phyloP scores from a whole-genome alignment of 345 rosid genomes.

The Camelina neglecta region DNA sequence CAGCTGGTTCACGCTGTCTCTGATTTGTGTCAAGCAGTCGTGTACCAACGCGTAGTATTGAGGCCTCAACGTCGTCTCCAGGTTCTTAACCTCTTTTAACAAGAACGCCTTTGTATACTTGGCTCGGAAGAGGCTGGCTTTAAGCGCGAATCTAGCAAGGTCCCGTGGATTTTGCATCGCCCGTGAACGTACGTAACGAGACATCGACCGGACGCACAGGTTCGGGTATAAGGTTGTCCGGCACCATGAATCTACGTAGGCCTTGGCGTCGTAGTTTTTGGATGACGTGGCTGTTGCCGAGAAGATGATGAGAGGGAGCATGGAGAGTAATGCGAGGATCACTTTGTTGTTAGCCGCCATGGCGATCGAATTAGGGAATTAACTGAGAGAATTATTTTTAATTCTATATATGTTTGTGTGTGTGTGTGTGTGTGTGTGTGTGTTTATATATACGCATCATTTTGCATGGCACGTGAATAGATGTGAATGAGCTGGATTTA shows the following conservation, averaged over 20 bases:
- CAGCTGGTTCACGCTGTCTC: conserved; percentile 62
- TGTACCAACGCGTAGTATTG: conserved; percentile 53
- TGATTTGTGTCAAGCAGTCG: conserved; percentile 70
- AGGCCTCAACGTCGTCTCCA: conserved; percentile 45
- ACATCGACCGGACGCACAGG: conserved; percentile 60
- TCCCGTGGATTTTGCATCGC: conserved; percentile 56
- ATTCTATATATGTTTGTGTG: conserved; percentile 1
- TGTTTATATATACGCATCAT: conserved; percentile 18
- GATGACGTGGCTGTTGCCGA: conserved; percentile 29
- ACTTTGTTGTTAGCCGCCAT: conserved; percentile 37
- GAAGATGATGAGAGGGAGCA: conserved; percentile 31
- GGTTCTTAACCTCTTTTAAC: conserved; percentile 50
- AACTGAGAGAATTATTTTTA: conserved; percentile 4
- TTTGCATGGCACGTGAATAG: conserved; percentile 37
- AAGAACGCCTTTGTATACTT: conserved; percentile 56
- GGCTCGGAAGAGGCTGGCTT: conserved; percentile 68
- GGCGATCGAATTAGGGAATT: neutral
- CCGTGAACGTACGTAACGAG: conserved; percentile 50
- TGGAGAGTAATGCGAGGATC: conserved; percentile 32
- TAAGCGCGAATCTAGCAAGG: conserved; percentile 64
- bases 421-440: neutral
- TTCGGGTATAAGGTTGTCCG: conserved; percentile 56
- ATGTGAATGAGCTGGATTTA: conserved; percentile 41
- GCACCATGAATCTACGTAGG: conserved; percentile 62
- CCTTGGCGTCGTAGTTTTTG: conserved; percentile 32